Percentiles rank a stretch among this genome's conserved stretches.
phyloP scores from a whole-genome alignment of 495 filamentous ascomycete species.

The Annulohypoxylon maeteangense region DNA sequence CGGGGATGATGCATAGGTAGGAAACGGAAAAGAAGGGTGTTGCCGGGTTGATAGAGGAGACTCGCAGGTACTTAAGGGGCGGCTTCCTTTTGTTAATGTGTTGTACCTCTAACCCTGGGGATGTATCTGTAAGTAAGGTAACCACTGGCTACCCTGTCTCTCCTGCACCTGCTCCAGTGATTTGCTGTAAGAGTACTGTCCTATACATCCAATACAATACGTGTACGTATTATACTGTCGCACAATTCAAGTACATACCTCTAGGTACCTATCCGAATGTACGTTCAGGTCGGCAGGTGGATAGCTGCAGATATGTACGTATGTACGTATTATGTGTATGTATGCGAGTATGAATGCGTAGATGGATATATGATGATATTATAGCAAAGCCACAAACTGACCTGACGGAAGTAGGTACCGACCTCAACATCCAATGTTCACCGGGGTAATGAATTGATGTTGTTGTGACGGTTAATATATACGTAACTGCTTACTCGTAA shows the following conservation, averaged over 20 bases:
- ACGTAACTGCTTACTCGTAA: slow-evolving; percentile 1
- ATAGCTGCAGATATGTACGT: slow-evolving; percentile 17
- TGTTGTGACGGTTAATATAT: neutral
- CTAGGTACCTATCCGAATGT: slow-evolving; percentile 15
- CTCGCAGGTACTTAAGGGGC: slow-evolving; percentile 41
- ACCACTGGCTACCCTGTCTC: slow-evolving; percentile 18
- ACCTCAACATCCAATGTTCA: neutral
- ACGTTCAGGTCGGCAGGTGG: slow-evolving; percentile 32
- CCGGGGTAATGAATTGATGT: slow-evolving; percentile 8
- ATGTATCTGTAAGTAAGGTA: slow-evolving; percentile 19
- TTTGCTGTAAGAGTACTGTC: slow-evolving; percentile 20
- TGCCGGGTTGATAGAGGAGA: slow-evolving; percentile 43
- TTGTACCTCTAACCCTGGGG: slow-evolving; percentile 2
- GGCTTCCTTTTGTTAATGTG: slow-evolving; percentile 20
- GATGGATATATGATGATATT: slow-evolving; percentile 1
- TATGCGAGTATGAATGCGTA: slow-evolving; percentile 3
- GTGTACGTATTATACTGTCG: slow-evolving; percentile 40
- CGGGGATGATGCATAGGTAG: slow-evolving; percentile 36
- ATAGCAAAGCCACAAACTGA: slow-evolving; percentile 30
- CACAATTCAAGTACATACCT: slow-evolving; percentile 8
- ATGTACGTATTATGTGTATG: slow-evolving; percentile 1
- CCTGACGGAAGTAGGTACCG: neutral
- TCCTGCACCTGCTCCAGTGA: slow-evolving; percentile 6
- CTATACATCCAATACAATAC: slow-evolving; percentile 31
- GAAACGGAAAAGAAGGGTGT: slow-evolving; percentile 41